Base-by-base conservation (phyloP, 1,139 yeast species). In the Hyphopichia fennica region DNA sequence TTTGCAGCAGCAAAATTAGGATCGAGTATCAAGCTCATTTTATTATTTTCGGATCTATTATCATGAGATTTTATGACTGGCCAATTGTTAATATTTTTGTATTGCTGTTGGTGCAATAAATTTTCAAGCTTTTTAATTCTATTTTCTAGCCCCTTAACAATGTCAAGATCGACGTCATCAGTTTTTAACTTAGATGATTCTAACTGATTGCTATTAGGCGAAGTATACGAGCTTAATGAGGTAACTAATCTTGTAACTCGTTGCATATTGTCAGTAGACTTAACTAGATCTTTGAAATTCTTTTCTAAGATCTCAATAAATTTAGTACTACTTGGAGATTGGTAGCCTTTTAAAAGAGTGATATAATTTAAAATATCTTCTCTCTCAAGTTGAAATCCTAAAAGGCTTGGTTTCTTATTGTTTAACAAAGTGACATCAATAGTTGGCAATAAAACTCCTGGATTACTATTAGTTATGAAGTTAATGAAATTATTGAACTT, bases 121-220 rank as follows among this genome's bases (percentile, higher is more conserved):
- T 76, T 80, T 52, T 86, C 95, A 38, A 85, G 65, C 50, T 82
- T 84, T 49, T 72, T 76, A 19, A 85, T 82, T 42, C 90, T 62
- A 16, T 70, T 60, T 52, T 81, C 79, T 46, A 84, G 77, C 0
- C 86, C 87, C 48, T 71, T 72, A 3, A 82, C 65, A 11, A 77
- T 50, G 35, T 70, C 65, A 34, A 66, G 55, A 46, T 72, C 74
- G 41, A 53, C 50, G 30, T 62, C 67, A 10, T 60, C 65, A 17
- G 13, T 32, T 19, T 46, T 40, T 5, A 48, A 23, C 41, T 60
- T 62, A 37, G 62, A 57, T 1, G 56, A 47, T 2, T 63, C 64
- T 8, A 54, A 40, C n/a, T 55, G 56, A 23, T 50, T 48, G 4
- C 51, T 34, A 25, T 16, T 30, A 3, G 62, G 58, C 2, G 66